These are phyloP conservation scores for Beauveria varroae DNA, from an alignment of 2,329 filamentous ascomycete genomes.

Conservation along the genomic window DNA sequence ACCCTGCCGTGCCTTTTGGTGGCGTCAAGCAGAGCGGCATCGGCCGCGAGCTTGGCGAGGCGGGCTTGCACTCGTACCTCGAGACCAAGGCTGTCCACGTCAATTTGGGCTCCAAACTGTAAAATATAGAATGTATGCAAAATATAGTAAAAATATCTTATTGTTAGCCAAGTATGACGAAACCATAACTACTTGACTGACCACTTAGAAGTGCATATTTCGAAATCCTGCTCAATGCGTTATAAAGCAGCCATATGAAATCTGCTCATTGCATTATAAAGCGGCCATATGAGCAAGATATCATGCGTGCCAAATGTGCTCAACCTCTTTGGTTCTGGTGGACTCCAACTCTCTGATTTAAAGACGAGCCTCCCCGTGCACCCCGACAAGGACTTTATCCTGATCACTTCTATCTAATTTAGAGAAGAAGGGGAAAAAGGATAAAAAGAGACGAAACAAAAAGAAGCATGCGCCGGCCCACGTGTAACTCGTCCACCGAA, in stretches of 20 bases:
- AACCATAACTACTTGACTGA: background rate
- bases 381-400: too few relatives aligned
- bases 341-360: background rate
- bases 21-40: conserved; percentile 43
- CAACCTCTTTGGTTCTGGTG: background rate
- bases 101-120: conserved; percentile 31
- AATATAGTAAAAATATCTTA: background rate
- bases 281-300: background rate
- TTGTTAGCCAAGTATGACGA: background rate
- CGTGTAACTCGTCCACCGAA: background rate
- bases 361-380: too few relatives aligned
- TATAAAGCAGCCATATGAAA: background rate
- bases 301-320: background rate
- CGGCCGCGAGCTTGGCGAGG: conserved; percentile 37
- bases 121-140: background rate
- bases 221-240: background rate
- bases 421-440: too few relatives aligned
- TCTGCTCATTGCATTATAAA: background rate
- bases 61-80: conserved; percentile 35
- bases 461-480: background rate
- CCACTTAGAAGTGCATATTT: too few relatives aligned
- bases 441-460: too few relatives aligned
- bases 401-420: too few relatives aligned
- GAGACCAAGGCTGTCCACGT: conserved; percentile 39
- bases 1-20: conserved; percentile 37